phyloP scores from a whole-genome alignment of 2,329 filamentous ascomycete genomes.

The Cercospora janseana region DNA sequence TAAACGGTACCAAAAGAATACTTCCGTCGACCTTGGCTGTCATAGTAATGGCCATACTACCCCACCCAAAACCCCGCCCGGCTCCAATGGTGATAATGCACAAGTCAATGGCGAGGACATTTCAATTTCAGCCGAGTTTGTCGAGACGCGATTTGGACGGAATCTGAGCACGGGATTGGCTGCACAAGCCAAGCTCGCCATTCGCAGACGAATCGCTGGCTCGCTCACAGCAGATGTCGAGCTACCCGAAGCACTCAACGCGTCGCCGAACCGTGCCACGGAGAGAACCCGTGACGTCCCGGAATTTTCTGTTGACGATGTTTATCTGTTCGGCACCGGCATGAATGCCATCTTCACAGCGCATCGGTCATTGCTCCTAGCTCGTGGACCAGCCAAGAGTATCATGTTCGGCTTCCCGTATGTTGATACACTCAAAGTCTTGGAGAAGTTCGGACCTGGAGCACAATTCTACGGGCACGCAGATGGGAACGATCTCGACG shows the following conservation, averaged over 20 bases:
- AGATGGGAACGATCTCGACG: slow-evolving; percentile 73
- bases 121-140: slow-evolving; percentile 72
- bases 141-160: slow-evolving; percentile 91
- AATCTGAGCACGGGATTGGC: slow-evolving; percentile 81
- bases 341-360: slow-evolving; percentile 96
- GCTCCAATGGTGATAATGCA: slow-evolving; percentile 20
- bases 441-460: slow-evolving; percentile 91
- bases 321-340: slow-evolving; percentile 82
- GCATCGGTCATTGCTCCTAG: slow-evolving; percentile 69
- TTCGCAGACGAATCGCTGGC: slow-evolving; percentile 83
- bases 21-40: slow-evolving; percentile 47
- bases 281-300: slow-evolving; percentile 48
- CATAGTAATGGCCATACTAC: slow-evolving; percentile 25
- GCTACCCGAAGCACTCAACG: slow-evolving; percentile 56
- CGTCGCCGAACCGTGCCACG: slow-evolving; percentile 37
- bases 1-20: slow-evolving; percentile 70
- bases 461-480: slow-evolving; percentile 84
- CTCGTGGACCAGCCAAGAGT: slow-evolving; percentile 66
- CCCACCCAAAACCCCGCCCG: slow-evolving; percentile 15
- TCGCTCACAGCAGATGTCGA: slow-evolving; percentile 73
- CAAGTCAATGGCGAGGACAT: slow-evolving; percentile 40
- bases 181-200: slow-evolving; percentile 78
- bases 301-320: slow-evolving; percentile 76
- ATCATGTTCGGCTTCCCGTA: slow-evolving; percentile 97
- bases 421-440: slow-evolving; percentile 90